Evolutionary conservation across 2,329 filamentous ascomycete species (phyloP), one percentile per base, ranked within the genome.

Genomic region (Aspergillus flavus): DNA sequence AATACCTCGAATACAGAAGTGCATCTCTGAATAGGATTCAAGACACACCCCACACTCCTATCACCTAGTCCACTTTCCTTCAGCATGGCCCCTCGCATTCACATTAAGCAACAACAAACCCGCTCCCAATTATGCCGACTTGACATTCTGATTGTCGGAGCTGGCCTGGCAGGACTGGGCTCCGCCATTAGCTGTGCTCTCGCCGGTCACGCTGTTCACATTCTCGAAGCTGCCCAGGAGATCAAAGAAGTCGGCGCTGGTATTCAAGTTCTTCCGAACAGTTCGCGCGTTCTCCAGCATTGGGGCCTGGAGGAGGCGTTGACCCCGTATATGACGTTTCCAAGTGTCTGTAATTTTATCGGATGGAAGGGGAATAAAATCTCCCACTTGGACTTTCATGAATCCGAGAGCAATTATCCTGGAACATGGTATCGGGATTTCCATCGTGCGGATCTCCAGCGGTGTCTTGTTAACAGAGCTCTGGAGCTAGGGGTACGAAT

Each of bases 361-460:
- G 80, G 81, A 1, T 86, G 84, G 84, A 85, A 84, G 60, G 84
- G 85, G 4, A 79, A 84, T 30, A 66, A 76, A 66, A 76, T 87
- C 9, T 81, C 81, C 0, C 71, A 74, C 1, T 80, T 86, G 76
- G 78, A 86, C 65, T 85, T 85, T 57, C 69, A 80, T 16, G 78
- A 76, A 2, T 81, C 79, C 16, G 71, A 73, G 19, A 64, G 65
- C 16, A 3, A 78, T 75, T 32, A 83, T 78, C 70, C 72, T 0
- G 72, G 72, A 0, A 74, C 28, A 7, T 74, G 71, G 71, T 86
- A 85, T 66, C 83, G 82, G 74, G 84, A 86, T 65, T 86, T 87
- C 46, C 84, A 87, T 66, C 80, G 84, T 11, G 83, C 84, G 2
- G 82, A 85, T 63, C 68, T 86, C 23, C 85, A 86, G 46, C 75